Evolutionary conservation across 2,329 filamentous ascomycete genomes (phyloP).

Genomic region (Penicillium sp.): DNA sequence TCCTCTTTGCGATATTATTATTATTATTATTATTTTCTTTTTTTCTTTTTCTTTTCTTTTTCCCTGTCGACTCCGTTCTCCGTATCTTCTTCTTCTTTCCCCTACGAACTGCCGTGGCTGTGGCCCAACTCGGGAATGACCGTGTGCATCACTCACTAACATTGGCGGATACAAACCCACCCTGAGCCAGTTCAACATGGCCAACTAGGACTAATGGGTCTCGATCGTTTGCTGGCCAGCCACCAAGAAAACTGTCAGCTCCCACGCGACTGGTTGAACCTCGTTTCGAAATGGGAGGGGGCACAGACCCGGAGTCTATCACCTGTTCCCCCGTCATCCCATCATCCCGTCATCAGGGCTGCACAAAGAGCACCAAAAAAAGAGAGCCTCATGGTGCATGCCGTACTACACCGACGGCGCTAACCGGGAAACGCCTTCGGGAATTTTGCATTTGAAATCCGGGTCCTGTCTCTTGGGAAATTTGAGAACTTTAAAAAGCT

Average conservation of each 20-base stretch:
- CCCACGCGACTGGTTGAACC: constrained; percentile 5
- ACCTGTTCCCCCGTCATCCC: constrained; percentile 13
- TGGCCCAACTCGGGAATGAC: constrained; percentile 16
- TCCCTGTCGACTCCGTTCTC: neutral
- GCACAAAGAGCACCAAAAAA: neutral
- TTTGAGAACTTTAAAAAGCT: constrained; percentile 6
- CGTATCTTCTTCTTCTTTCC: neutral
- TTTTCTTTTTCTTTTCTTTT: neutral
- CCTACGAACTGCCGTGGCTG: neutral
- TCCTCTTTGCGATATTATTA: neutral
- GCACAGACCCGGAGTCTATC: constrained; percentile 10
- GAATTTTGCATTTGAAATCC: constrained; percentile 1
- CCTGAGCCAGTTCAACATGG: neutral
- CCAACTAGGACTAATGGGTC: constrained; percentile 5
- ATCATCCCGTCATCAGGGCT: neutral
- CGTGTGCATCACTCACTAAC: constrained; percentile 12
- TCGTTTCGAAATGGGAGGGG: constrained; percentile 8
- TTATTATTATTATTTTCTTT: neutral
- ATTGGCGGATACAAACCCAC: constrained; percentile 5
- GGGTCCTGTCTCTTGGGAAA: neutral
- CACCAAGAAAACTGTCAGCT: constrained; percentile 12
- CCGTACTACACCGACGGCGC: constrained; percentile 8
- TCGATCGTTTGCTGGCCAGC: constrained; percentile 20
- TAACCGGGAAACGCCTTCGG: constrained; percentile 1
- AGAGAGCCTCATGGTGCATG: constrained; percentile 1